Conservation (phyloP, 306 rosid genomes). For the Dryas alaskensis region DNA sequence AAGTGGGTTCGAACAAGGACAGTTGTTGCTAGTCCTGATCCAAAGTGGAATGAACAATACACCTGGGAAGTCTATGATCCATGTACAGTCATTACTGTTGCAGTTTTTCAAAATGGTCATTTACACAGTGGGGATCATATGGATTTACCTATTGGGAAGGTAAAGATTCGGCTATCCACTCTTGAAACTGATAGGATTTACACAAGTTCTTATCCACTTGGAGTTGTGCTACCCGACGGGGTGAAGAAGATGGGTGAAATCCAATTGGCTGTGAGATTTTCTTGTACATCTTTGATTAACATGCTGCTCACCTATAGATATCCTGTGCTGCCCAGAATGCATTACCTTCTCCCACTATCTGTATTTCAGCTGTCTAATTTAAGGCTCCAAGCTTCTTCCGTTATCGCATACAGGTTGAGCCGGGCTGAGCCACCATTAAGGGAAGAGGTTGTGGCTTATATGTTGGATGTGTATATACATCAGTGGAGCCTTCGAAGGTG, state of each 20-base stretch:
- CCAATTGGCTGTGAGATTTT: conserved; percentile 8
- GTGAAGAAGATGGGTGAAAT: conserved; percentile 2
- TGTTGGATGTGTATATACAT: neutral
- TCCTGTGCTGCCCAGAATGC: conserved; percentile 2
- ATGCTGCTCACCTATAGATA: neutral
- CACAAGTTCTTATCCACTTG: neutral
- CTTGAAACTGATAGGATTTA: neutral
- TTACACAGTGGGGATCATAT: neutral
- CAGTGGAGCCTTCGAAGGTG: neutral
- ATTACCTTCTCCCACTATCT: neutral
- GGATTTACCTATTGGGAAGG: conserved; percentile 9
- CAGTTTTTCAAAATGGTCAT: conserved; percentile 15
- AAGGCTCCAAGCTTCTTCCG: neutral
- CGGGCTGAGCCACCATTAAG: neutral
- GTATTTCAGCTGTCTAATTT: neutral
- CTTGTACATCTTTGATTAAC: neutral
- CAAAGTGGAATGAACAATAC: conserved; percentile 24
- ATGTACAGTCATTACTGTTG: conserved; percentile 10
- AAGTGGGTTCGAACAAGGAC: conserved; percentile 23
- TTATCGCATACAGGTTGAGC: neutral
- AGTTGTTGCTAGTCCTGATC: neutral
- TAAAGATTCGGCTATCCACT: conserved; percentile 9
- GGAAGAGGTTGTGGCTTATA: neutral
- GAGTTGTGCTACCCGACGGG: neutral
- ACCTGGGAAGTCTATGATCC: conserved; percentile 23